Conservation (phyloP, 441 rosid genomes). For the Aquilaria agallochum region DNA sequence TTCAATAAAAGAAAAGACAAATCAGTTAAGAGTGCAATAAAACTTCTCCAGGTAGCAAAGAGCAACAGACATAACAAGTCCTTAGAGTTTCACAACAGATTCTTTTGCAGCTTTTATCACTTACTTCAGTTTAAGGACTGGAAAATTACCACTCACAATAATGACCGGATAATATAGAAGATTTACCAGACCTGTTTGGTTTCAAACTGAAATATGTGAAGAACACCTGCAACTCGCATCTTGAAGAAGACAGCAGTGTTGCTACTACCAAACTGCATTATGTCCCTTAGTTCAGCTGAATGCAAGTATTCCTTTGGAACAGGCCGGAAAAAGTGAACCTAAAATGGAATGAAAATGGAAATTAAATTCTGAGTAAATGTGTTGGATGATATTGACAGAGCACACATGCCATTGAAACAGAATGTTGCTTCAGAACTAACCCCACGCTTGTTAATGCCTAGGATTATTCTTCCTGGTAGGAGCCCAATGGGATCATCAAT, state of each 20-base stretch:
- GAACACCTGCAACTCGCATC: conserved; percentile 99
- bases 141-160: conserved; percentile 5
- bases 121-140: background rate
- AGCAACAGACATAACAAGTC: background rate
- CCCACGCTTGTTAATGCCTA: conserved; percentile 99
- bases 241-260: conserved; percentile 97
- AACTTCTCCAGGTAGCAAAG: background rate
- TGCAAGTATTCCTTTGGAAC: conserved; percentile 97
- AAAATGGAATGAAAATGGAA: conserved; percentile 15
- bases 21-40: conserved; percentile 4
- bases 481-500: conserved; percentile 99
- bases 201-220: conserved; percentile 97
- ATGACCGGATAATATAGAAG: background rate
- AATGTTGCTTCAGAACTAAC: conserved; percentile 37
- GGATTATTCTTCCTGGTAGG: conserved; percentile 84
- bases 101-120: conserved; percentile 1
- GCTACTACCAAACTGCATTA: conserved; percentile 99
- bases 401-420: background rate
- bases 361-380: conserved; percentile 7
- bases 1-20: conserved; percentile 9
- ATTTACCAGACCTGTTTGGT: conserved; percentile 78
- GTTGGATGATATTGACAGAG: background rate
- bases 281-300: conserved; percentile 96
- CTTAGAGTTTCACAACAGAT: background rate
- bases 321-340: conserved; percentile 98